Conservation (phyloP, 2,329 filamentous ascomycete genomes). For the Bipolaris victoriae region DNA sequence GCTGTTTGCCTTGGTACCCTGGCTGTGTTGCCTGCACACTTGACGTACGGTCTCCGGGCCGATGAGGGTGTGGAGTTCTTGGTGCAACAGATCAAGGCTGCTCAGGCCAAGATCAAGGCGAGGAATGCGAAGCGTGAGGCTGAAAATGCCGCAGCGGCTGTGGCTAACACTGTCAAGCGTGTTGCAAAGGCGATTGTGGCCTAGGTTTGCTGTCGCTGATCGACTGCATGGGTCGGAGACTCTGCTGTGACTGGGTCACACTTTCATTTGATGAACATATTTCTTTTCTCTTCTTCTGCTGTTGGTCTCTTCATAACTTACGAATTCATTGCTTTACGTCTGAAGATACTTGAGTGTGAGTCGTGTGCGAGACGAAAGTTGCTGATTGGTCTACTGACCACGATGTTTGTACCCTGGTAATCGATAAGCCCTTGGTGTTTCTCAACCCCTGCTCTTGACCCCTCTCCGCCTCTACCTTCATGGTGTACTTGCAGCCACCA, state of each 20-base stretch:
- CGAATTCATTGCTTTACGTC: constrained; percentile 1
- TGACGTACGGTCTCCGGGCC: constrained; percentile 40
- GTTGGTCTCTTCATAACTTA: background rate
- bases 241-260: constrained; percentile 12
- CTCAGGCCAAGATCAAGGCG: constrained; percentile 38
- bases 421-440: background rate
- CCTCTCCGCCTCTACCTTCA: background rate
- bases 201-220: background rate
- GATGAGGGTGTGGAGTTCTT: constrained; percentile 39
- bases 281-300: background rate
- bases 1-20: constrained; percentile 58
- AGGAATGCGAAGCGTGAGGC: constrained; percentile 35
- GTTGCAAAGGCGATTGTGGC: constrained; percentile 6
- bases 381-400: background rate
- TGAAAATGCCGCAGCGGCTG: constrained; percentile 12
- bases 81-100: constrained; percentile 32
- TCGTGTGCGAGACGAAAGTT: background rate
- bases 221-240: background rate
- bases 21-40: constrained; percentile 37
- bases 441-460: background rate
- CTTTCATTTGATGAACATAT: background rate
- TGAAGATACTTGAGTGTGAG: background rate
- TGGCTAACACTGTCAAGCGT: constrained; percentile 6
- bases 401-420: background rate
- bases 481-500: background rate